Evolutionary conservation across 371 early-diverging fungal species (phyloP).

Genomic region (Funneliformis caledonium): DNA sequence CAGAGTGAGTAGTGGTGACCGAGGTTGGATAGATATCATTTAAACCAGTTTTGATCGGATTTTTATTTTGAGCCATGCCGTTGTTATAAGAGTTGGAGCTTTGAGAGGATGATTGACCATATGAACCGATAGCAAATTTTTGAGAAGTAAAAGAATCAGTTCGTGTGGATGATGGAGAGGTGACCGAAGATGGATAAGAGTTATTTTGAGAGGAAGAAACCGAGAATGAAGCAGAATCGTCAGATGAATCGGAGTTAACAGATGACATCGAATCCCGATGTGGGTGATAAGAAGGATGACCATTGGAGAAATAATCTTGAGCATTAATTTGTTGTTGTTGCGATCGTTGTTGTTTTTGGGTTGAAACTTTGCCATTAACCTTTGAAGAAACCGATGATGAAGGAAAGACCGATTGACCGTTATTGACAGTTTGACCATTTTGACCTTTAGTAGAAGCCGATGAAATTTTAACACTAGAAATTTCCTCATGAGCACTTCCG

Average conservation of each 20-base stretch:
- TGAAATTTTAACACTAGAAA: not conserved
- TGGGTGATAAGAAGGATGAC: not conserved
- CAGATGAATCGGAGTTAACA: constrained; percentile 11
- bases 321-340: not conserved
- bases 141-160: not conserved
- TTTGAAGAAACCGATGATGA: not conserved
- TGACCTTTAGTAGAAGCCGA: not conserved
- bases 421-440: not conserved
- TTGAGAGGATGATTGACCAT: not conserved
- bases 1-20: not conserved
- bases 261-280: constrained; percentile 39
- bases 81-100: not conserved
- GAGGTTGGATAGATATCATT: not conserved
- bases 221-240: not conserved
- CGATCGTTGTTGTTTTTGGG: constrained; percentile 2
- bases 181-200: constrained; percentile 1
- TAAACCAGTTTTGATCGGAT: not conserved
- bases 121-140: too few species aligned
- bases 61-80: not conserved
- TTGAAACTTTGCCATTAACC: constrained; percentile 8
- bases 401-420: not conserved
- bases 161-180: not conserved
- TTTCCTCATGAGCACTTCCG: not conserved
- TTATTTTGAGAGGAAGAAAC: not conserved
- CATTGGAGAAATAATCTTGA: constrained; percentile 12